phyloP scores from a whole-genome alignment of 2,329 filamentous ascomycete genomes.

The Pseudogymnoascus sp. region DNA sequence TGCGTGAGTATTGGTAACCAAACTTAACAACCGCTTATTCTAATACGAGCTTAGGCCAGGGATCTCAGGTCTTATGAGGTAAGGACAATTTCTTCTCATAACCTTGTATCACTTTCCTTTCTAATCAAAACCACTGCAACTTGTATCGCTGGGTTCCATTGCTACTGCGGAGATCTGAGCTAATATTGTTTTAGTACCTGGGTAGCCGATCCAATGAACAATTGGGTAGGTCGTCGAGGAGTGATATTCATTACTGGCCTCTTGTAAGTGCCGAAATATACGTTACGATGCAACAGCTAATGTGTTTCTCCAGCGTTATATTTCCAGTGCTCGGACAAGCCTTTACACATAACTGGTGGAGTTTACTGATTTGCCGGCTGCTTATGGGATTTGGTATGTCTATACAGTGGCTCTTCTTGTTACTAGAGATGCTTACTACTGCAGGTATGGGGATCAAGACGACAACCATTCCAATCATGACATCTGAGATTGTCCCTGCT shows the following conservation, averaged over 20 bases:
- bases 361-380: constrained; percentile 58
- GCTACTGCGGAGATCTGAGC: constrained; percentile 49
- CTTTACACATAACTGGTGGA: constrained; percentile 64
- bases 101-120: neutral
- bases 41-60: constrained; percentile 23
- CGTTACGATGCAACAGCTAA: neutral
- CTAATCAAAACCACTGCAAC: neutral
- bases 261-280: constrained; percentile 38
- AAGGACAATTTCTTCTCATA: neutral
- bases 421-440: constrained; percentile 57
- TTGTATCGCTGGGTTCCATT: constrained; percentile 52
- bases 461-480: constrained; percentile 63
- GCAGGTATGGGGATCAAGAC: constrained; percentile 71
- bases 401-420: constrained; percentile 65
- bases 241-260: constrained; percentile 69
- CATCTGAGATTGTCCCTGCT: constrained; percentile 66
- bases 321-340: constrained; percentile 62
- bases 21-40: neutral
- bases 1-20: constrained; percentile 28
- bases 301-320: constrained; percentile 36
- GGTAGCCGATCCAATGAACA: constrained; percentile 58
- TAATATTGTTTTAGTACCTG: constrained; percentile 48
- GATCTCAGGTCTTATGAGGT: constrained; percentile 11
- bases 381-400: constrained; percentile 65
- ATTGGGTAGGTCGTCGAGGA: constrained; percentile 58